A percentile compares a stretch with the other conserved stretches of the same genome.
phyloP scores from a whole-genome alignment of 345 rosid species.

The Abelmoschus esculentus region DNA sequence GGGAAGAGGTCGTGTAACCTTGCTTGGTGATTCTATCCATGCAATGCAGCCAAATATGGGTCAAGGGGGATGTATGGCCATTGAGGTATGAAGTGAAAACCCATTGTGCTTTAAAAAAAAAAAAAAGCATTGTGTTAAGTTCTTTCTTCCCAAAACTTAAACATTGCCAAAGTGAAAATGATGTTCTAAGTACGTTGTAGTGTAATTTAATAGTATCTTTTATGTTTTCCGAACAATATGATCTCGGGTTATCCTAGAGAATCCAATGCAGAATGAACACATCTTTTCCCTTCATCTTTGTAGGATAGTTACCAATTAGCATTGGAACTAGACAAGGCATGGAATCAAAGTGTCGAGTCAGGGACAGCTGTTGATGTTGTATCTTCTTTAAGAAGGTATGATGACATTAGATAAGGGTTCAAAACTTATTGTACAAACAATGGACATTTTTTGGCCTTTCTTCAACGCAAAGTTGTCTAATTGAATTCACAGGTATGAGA shows the following conservation, averaged over 20 bases:
- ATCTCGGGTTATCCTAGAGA: background rate
- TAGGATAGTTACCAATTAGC: too few species aligned
- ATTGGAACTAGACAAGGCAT: too few species aligned
- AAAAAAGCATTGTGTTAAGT: background rate
- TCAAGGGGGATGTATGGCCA: conserved; percentile 99
- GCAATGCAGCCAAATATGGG: conserved; percentile 99
- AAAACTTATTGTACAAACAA: too few species aligned
- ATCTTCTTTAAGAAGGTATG: too few species aligned
- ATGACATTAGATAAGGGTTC: too few species aligned
- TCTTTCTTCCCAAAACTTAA: background rate
- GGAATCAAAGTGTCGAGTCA: too few species aligned
- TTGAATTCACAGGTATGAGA: too few species aligned
- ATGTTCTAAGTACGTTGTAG: background rate
- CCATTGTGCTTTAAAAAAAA: background rate
- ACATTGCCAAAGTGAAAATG: background rate
- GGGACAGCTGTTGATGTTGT: too few species aligned
- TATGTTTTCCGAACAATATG: background rate
- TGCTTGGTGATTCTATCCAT: conserved; percentile 94
- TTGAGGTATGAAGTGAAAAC: conserved; percentile 50
- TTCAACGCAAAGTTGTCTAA: too few species aligned
- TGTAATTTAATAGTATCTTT: background rate
- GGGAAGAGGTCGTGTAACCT: conserved; percentile 89
- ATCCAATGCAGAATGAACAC: background rate
- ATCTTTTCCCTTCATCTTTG: too few species aligned
- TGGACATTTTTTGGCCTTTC: too few species aligned